phyloP scores from a whole-genome alignment of 345 rosid genomes.

The Clarkia xantiana region DNA sequence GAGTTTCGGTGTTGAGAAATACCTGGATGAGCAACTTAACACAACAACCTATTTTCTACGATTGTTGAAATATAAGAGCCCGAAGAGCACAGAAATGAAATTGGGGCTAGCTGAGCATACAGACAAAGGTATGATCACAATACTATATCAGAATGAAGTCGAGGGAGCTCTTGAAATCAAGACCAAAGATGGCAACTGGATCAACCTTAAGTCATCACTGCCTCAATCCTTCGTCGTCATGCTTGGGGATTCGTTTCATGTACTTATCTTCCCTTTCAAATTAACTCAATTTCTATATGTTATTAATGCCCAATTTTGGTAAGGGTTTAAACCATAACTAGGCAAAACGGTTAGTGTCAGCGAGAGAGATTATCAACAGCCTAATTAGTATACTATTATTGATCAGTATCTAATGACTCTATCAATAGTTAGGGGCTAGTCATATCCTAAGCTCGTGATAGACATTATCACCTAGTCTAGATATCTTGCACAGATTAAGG shows the following conservation, averaged over 20 bases:
- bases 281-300: too few species aligned
- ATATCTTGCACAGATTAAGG: too few species aligned
- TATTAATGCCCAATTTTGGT: too few species aligned
- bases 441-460: too few species aligned
- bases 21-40: conserved; percentile 41
- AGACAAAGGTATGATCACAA: conserved; percentile 45
- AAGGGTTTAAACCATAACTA: too few species aligned
- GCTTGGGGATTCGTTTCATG: conserved; percentile 43
- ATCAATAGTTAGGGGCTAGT: too few species aligned
- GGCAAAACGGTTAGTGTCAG: too few species aligned
- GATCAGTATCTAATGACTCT: too few species aligned
- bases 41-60: conserved; percentile 41
- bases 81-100: conserved; percentile 29
- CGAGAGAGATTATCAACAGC: too few species aligned
- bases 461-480: too few species aligned
- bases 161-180: conserved; percentile 38
- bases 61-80: conserved; percentile 43
- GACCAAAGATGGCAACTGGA: conserved; percentile 40
- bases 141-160: conserved; percentile 46
- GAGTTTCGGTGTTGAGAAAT: conserved; percentile 28
- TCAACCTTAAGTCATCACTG: conserved; percentile 32
- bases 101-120: conserved; percentile 34
- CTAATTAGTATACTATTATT: too few species aligned
- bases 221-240: conserved; percentile 34
- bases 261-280: conserved; percentile 9